Conservation (phyloP, 2,329 filamentous ascomycete genomes). For the Colletotrichum chlorophyti region DNA sequence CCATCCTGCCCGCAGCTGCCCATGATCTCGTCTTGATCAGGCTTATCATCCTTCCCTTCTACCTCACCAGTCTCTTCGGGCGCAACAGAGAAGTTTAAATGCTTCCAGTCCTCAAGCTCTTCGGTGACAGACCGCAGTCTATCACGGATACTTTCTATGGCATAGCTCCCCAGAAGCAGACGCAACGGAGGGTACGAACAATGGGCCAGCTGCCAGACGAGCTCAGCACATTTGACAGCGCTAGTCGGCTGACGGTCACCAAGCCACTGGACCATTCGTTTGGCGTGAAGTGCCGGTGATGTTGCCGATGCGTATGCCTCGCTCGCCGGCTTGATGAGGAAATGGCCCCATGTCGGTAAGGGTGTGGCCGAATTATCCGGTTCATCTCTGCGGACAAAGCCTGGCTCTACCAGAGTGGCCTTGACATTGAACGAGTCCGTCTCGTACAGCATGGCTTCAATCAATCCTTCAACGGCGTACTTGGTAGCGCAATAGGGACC, state of each 20-base stretch:
- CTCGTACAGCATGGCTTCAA: slow-evolving; percentile 97
- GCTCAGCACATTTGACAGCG: slow-evolving; percentile 88
- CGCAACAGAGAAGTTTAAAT: slow-evolving; percentile 71
- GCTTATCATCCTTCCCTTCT: slow-evolving; percentile 18
- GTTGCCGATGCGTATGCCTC: slow-evolving; percentile 80
- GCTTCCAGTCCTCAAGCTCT: slow-evolving; percentile 93
- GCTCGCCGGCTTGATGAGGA: slow-evolving; percentile 85
- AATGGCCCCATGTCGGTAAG: slow-evolving; percentile 87
- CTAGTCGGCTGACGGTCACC: slow-evolving; percentile 92
- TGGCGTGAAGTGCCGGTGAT: slow-evolving; percentile 86
- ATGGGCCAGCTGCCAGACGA: slow-evolving; percentile 94
- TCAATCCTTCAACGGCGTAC: slow-evolving; percentile 93
- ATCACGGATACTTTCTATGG: slow-evolving; percentile 94
- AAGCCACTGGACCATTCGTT: slow-evolving; percentile 92
- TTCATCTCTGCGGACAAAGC: slow-evolving; percentile 87
- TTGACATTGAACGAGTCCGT: slow-evolving; percentile 91
- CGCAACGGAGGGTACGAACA: slow-evolving; percentile 92
- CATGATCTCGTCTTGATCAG: slow-evolving; percentile 18
- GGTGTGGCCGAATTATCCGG: slow-evolving; percentile 61
- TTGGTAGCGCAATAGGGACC: slow-evolving; percentile 97
- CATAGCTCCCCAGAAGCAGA: slow-evolving; percentile 88
- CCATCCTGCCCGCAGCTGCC: slow-evolving; percentile 8
- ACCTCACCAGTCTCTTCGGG: slow-evolving; percentile 38
- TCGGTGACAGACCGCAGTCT: slow-evolving; percentile 89
- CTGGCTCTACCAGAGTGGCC: slow-evolving; percentile 90